Evolutionary conservation across 2,329 filamentous ascomycete genomes (phyloP).

Genomic region (Fusarium equiseti): DNA sequence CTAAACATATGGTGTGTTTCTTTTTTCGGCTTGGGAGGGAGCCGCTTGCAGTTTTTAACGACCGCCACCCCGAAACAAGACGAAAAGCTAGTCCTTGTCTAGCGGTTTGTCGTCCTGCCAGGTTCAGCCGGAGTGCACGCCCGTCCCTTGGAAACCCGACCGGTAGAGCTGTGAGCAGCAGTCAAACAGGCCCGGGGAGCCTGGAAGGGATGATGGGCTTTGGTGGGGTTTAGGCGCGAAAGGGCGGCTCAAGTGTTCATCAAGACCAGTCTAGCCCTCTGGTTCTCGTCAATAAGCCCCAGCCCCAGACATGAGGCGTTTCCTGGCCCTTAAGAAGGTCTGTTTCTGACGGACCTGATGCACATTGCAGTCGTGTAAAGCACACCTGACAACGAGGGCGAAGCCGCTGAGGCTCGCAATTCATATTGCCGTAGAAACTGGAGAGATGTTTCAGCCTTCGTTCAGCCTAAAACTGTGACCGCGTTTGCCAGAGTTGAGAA

Average conservation of each 20-base stretch:
- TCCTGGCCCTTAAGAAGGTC: constrained; percentile 18
- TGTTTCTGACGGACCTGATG: constrained; percentile 13
- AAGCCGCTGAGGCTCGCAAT: constrained; percentile 25
- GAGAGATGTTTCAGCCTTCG: constrained; percentile 33
- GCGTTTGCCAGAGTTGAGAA: background rate
- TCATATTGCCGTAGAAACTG: constrained; percentile 26
- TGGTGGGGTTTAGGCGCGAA: constrained; percentile 34
- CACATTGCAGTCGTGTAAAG: constrained; percentile 18
- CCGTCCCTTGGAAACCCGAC: constrained; percentile 14
- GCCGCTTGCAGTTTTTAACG: constrained; percentile 43
- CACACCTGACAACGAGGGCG: constrained; percentile 26
- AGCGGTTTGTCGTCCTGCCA: constrained; percentile 36
- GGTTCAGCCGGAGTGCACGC: constrained; percentile 20
- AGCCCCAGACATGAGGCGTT: constrained; percentile 29
- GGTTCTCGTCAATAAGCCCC: constrained; percentile 6
- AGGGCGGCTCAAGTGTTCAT: constrained; percentile 30
- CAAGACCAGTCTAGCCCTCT: constrained; percentile 31
- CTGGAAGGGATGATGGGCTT: constrained; percentile 22
- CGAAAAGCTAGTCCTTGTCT: constrained; percentile 19
- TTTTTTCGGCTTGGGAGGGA: constrained; percentile 41
- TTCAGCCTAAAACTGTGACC: constrained; percentile 8
- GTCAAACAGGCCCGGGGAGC: constrained; percentile 17
- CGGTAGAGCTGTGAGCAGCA: constrained; percentile 4
- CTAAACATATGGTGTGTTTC: constrained; percentile 28
- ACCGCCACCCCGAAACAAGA: constrained; percentile 36